phyloP scores from a whole-genome alignment of 129 eudicot species.

The Flaveria trinervia region DNA sequence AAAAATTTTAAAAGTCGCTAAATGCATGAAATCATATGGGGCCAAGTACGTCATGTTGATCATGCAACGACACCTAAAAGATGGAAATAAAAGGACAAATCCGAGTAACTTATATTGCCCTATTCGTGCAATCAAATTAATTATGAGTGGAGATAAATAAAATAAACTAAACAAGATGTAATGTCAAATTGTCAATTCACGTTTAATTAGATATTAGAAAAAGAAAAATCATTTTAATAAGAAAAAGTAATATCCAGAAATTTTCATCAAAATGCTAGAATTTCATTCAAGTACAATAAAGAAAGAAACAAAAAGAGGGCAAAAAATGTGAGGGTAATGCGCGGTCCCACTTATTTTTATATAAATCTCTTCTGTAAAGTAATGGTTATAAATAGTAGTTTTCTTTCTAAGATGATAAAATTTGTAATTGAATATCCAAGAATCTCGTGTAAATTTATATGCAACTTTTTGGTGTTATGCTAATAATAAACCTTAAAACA shows the following conservation, averaged over 20 bases:
- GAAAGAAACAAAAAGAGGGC: constrained; percentile 42
- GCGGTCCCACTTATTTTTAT: constrained; percentile 31
- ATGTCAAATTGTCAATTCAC: neutral
- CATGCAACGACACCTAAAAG: constrained; percentile 27
- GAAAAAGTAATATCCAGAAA: constrained; percentile 9
- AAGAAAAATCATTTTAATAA: neutral
- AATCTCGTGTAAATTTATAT: constrained; percentile 15
- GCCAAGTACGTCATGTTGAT: constrained; percentile 20
- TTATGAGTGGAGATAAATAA: constrained; percentile 9
- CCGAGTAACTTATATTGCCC: constrained; percentile 25
- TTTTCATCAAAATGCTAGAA: neutral
- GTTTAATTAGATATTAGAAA: neutral
- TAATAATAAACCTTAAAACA: neutral
- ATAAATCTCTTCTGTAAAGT: constrained; percentile 35
- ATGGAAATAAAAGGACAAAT: constrained; percentile 26
- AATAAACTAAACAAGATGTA: neutral
- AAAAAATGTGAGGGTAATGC: constrained; percentile 30
- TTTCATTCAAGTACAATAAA: constrained; percentile 32
- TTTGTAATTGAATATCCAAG: constrained; percentile 4
- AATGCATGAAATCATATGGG: constrained; percentile 32
- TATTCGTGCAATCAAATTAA: constrained; percentile 16
- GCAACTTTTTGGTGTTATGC: neutral
- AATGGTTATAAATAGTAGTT: neutral
- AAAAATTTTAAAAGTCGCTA: constrained; percentile 21
- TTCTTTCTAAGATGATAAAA: neutral